phyloP scores from a whole-genome alignment of 2,329 filamentous ascomycete genomes.

The Aspergillus sp. region DNA sequence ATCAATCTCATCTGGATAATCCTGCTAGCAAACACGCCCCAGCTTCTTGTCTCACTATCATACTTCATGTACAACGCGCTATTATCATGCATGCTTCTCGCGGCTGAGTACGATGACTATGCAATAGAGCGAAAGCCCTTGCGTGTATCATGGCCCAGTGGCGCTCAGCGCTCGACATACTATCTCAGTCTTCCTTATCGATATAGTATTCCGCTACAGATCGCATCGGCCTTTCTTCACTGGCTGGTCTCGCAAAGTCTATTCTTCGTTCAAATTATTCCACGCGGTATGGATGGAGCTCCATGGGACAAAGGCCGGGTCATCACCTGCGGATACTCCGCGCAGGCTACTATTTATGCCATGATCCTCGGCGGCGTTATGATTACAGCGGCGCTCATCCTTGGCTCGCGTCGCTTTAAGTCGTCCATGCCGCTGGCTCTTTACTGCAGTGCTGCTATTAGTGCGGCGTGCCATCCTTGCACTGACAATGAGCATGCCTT shows the following conservation, averaged over 20 bases:
- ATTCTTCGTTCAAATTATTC: conserved; percentile 23
- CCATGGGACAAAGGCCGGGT: too few relatives aligned
- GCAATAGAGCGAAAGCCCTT: conserved; percentile 34
- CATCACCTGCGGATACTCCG: too few relatives aligned
- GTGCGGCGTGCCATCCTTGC: conserved; percentile 29
- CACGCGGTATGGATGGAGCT: too few relatives aligned
- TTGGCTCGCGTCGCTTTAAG: too few relatives aligned
- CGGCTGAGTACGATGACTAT: conserved; percentile 49
- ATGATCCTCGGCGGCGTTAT: too few relatives aligned
- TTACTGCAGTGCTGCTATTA: conserved; percentile 31
- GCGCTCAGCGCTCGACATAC: conserved; percentile 45
- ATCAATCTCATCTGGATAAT: too few relatives aligned
- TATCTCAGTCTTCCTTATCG: conserved; percentile 43
- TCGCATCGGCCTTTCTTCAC: conserved; percentile 37
- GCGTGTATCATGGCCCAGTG: conserved; percentile 42
- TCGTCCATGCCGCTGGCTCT: conserved; percentile 27
- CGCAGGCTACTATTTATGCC: too few relatives aligned
- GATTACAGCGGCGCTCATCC: too few relatives aligned
- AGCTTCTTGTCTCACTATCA: conserved; percentile 32
- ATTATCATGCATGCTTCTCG: conserved; percentile 46
- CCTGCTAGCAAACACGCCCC: conserved; percentile 32
- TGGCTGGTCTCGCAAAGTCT: conserved; percentile 51
- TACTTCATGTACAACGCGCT: conserved; percentile 35
- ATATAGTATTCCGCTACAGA: conserved; percentile 31
- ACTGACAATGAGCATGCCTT: too few relatives aligned